phyloP scores from a whole-genome alignment of 495 filamentous ascomycete species.

The Podospora australis region DNA sequence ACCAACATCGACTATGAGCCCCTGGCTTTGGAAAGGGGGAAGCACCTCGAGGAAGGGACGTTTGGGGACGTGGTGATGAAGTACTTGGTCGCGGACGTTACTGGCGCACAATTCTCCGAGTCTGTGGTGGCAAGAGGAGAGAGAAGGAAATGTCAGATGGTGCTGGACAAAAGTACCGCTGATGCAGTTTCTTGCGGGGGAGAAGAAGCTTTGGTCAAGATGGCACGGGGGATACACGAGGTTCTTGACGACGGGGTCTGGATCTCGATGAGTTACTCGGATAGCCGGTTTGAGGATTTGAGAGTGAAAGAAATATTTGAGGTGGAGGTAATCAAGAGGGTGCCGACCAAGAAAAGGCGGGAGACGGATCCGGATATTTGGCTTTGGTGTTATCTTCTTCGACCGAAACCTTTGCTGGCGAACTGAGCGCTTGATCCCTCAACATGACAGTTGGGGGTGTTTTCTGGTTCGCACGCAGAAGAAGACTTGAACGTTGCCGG shows the following conservation, averaged over 20 bases:
- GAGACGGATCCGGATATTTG: conserved; percentile 33
- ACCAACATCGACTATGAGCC: conserved; percentile 41
- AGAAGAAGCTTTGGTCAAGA: conserved; percentile 18
- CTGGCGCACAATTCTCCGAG: conserved; percentile 13
- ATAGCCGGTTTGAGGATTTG: conserved; percentile 23
- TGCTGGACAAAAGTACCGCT: conserved; percentile 37
- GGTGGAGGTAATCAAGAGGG: conserved; percentile 26
- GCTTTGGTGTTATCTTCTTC: conserved; percentile 31
- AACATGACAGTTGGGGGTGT: neutral
- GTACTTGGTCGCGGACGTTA: conserved; percentile 33
- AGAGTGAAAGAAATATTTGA: conserved; percentile 22
- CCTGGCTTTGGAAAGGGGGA: conserved; percentile 30
- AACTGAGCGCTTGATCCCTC: too few relatives aligned
- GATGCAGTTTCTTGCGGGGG: conserved; percentile 37
- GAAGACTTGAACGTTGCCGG: too few relatives aligned
- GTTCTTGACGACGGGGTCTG: conserved; percentile 27
- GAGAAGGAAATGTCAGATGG: conserved; percentile 22
- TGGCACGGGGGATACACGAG: conserved; percentile 21
- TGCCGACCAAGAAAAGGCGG: conserved; percentile 27
- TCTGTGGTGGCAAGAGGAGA: neutral
- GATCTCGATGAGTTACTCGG: conserved; percentile 38
- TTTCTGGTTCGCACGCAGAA: neutral
- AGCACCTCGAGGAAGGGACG: conserved; percentile 20
- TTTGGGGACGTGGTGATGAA: conserved; percentile 31
- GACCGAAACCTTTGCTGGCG: conserved; percentile 23